Base-by-base conservation (phyloP, 2,329 filamentous ascomycete species). In the Epichloe bromicola region DNA sequence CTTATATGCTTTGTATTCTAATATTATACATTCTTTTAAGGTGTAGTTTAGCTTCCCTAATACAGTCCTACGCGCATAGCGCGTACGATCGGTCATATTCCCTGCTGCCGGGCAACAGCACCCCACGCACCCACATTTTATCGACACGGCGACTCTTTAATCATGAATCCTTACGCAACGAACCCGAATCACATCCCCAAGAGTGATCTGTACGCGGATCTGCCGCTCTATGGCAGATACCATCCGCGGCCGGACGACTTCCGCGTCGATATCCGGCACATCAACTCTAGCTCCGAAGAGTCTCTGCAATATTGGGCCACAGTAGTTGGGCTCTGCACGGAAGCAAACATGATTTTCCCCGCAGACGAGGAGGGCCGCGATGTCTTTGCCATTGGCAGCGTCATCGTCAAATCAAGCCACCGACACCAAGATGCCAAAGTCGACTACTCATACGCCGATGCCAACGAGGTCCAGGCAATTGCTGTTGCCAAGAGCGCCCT, bases 381-480 rank as follows among this genome's bases (percentile, higher is more conserved):
- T 50, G 66, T 72, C 0, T 72, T 72, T 56, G 68, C 67, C 11
- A 56, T 70, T 30, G 67, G 69, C 1, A 65, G 61, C 38, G 60
- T 71, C 17, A 70, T 70, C 39, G 51, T 70, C 53, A 70, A 70
- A 53, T 68, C 68, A 5, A 61, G 61, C 33, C 65, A 68, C 54
- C 59, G 65, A 12, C 60, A 67, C 40, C 36, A 51, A 5, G 20
- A 49, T 19, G 30, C 23, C 3, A 50, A 46, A 40, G 48, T 52
- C 51, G 65, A 70, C 55, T 72, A 65, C 57, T 67, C 68, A 11
- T 68, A 63, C 49, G 64, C 65, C 14, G 70, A 73, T 58, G 61
- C 59, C 3, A 73, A 73, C 53, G 69, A 73, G 51, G 49, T 65
- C 2, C 40, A 58, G n/a, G 68, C 66, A 20, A 61, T 59, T 54